Conservation (phyloP, 108 stramenopile species). For the Cyclotella sp. region DNA sequence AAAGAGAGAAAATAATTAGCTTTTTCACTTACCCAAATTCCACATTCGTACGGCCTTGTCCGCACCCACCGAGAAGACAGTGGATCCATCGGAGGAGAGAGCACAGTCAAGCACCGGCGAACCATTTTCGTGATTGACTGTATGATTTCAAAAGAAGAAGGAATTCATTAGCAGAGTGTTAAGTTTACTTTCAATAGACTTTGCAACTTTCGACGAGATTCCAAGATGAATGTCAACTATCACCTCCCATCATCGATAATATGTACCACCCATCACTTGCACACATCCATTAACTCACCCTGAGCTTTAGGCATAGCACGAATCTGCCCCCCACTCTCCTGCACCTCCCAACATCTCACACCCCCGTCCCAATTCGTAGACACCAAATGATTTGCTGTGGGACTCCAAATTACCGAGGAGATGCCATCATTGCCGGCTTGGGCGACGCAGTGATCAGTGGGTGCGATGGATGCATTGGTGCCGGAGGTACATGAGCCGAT, state of each 20-base stretch:
- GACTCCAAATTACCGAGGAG: conserved; percentile 73
- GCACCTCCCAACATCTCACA: conserved; percentile 88
- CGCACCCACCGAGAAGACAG: conserved; percentile 80
- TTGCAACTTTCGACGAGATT: too few species aligned
- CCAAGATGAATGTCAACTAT: too few species aligned
- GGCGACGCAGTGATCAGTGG: conserved; percentile 74
- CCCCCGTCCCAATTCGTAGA: conserved; percentile 87
- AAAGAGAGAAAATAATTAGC: too few species aligned
- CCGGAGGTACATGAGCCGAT: conserved; percentile 30
- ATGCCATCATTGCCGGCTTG: conserved; percentile 82
- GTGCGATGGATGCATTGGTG: conserved; percentile 47
- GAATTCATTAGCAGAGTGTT: neutral
- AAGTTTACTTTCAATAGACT: too few species aligned
- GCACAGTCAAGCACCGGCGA: conserved; percentile 74
- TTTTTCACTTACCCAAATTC: conserved; percentile 22
- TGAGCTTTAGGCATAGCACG: conserved; percentile 80
- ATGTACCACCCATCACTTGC: neutral
- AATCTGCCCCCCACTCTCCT: conserved; percentile 75
- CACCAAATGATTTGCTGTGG: conserved; percentile 76
- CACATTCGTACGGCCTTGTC: conserved; percentile 93
- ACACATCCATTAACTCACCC: conserved; percentile 44
- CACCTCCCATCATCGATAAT: too few species aligned
- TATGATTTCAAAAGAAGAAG: neutral
- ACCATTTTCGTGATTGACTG: conserved; percentile 77
- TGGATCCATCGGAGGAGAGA: conserved; percentile 77